These are phyloP conservation scores for Ascochyta pisi DNA, from an alignment of 2,329 filamentous ascomycete species.

Conservation along the genomic window DNA sequence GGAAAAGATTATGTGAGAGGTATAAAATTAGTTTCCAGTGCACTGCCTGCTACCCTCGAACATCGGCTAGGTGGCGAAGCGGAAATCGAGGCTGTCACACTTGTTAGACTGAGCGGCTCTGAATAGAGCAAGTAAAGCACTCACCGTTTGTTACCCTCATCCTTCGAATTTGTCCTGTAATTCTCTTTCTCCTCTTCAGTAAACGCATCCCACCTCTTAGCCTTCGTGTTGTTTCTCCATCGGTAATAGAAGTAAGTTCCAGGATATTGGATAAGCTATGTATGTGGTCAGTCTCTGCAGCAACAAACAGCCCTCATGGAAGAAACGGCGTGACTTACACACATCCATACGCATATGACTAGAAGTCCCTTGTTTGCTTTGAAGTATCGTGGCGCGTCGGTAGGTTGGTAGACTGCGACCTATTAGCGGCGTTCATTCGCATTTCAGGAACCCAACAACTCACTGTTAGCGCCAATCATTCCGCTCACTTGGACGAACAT, in stretches of 20 bases:
- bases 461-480: constrained; percentile 23
- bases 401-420: constrained; percentile 49
- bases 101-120: not conserved
- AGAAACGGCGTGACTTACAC: constrained; percentile 24
- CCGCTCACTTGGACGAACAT: constrained; percentile 35
- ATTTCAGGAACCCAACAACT: constrained; percentile 6
- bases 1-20: not conserved
- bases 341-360: constrained; percentile 35
- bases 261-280: constrained; percentile 18
- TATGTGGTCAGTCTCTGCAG: constrained; percentile 27
- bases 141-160: constrained; percentile 46
- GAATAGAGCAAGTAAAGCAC: not conserved
- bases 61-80: constrained; percentile 2
- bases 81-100: constrained; percentile 4
- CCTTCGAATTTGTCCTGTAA: constrained; percentile 45
- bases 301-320: constrained; percentile 20
- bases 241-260: constrained; percentile 38
- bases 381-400: constrained; percentile 16
- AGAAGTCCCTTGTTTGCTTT: constrained; percentile 36
- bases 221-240: constrained; percentile 32
- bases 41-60: not conserved
- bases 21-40: not conserved
- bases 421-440: constrained; percentile 8
- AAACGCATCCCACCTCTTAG: constrained; percentile 48
- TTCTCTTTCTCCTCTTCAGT: constrained; percentile 41